Base-by-base conservation (phyloP, 2,329 filamentous ascomycete genomes). In the Venturia nashicola region DNA sequence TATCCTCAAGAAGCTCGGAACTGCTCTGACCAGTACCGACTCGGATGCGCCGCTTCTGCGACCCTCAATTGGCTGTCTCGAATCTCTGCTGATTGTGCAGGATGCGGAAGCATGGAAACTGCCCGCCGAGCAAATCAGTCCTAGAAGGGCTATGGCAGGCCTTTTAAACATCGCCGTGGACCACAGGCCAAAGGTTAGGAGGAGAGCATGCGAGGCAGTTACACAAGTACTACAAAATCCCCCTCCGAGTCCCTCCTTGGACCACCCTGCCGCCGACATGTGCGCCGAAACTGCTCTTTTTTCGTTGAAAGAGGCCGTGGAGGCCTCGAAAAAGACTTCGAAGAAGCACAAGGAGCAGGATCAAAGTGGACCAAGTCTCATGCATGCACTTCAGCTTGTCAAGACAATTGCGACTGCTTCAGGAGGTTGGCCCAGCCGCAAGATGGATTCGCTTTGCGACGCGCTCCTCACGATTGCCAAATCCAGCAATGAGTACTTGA, bases 231-330 rank as follows among this genome's bases (percentile, higher is more conserved):
- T 99, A 65, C 87, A 87, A 74, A 88, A 86, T 66, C 90, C 91
- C 9, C 94, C 94, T 0, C 92, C 93, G 0, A 96, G 90, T 67
- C 94, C 94, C 1, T 92, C 90, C 3, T 77, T 97, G 66, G 94
- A 99, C 69, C 94, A 99, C 72, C 94, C 94, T 1, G 94, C 91
- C 34, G 89, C 93, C 59, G 92, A 96, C 72, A 93, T 97, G 86
- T 97, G 93, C 77, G 94, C 94, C 20, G 90, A 96, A 75, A 92
- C 89, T 34, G 90, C 91, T 27, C 82, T 97, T 76, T 86, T 86
- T 75, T 91, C 87, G 73, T 78, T 97, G 67, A 84, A 86, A 69
- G 87, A 92, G 67, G 81, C 95, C 62, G 86, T 89, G 2, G 87
- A 87, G 66, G 82, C 85, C 18, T 83, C 86, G 66, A 85, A 83